Percentiles rank a stretch among this genome's conserved stretches.
Evolutionary conservation across 2,329 filamentous ascomycete species (phyloP).

Genomic region (Penicillium sp.): DNA sequence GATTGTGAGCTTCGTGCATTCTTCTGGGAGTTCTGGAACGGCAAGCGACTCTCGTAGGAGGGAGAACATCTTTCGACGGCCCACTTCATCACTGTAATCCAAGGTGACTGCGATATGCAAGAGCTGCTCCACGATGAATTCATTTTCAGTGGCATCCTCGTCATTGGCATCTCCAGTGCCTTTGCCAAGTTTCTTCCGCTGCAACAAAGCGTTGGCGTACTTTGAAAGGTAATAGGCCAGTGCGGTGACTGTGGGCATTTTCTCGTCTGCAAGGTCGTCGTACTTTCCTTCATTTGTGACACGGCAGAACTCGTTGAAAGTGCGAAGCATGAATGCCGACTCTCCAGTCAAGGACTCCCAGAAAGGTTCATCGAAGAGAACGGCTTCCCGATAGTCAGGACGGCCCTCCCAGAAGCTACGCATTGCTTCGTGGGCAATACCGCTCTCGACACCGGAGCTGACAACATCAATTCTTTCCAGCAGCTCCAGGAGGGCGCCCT

Average conservation of each 20-base stretch:
- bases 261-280: slow-evolving; percentile 79
- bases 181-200: slow-evolving; percentile 39
- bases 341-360: slow-evolving; percentile 65
- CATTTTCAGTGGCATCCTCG: slow-evolving; percentile 83
- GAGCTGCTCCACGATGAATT: slow-evolving; percentile 94
- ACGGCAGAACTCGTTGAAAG: slow-evolving; percentile 91
- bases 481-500: slow-evolving; percentile 85
- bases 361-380: slow-evolving; percentile 49
- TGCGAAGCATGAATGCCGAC: slow-evolving; percentile 84
- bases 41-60: slow-evolving; percentile 83
- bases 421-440: slow-evolving; percentile 93
- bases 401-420: slow-evolving; percentile 93
- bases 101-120: slow-evolving; percentile 88
- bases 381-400: slow-evolving; percentile 56
- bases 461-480: slow-evolving; percentile 92
- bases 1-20: slow-evolving; percentile 84
- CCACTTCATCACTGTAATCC: slow-evolving; percentile 97
- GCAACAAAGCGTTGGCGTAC: slow-evolving; percentile 63
- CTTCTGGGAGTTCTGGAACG: slow-evolving; percentile 84
- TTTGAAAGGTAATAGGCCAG: slow-evolving; percentile 84
- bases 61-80: slow-evolving; percentile 92
- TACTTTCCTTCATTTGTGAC: slow-evolving; percentile 72
- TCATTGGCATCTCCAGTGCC: slow-evolving; percentile 66
- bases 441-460: slow-evolving; percentile 85
- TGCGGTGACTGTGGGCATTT: slow-evolving; percentile 91